Evolutionary conservation across 1,284 basidiomycete species (phyloP).

Genomic region (Boletellus sp.): DNA sequence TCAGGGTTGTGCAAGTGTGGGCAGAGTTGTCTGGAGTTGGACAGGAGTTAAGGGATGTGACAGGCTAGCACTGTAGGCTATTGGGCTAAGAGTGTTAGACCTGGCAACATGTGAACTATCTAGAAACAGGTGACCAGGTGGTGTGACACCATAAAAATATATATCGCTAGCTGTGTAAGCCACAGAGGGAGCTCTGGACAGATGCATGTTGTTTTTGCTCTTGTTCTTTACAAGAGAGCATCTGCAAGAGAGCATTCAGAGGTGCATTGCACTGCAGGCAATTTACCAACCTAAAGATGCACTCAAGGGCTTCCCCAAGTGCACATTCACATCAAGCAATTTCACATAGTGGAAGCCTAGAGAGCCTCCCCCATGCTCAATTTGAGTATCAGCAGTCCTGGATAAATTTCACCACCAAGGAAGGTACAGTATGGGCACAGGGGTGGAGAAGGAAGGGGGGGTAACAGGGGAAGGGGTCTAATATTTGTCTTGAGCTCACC

Average conservation of each 20-base stretch:
- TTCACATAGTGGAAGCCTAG: conserved; percentile 72
- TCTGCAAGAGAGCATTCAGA: conserved; percentile 25
- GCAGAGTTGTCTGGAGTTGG: too few species aligned
- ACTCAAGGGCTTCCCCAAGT: conserved; percentile 73
- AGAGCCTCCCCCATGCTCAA: conserved; percentile 86
- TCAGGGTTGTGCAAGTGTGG: too few species aligned
- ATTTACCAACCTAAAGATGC: conserved; percentile 81
- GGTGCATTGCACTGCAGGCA: conserved; percentile 32
- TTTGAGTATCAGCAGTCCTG: conserved; percentile 93
- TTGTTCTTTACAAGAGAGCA: conserved; percentile 28
- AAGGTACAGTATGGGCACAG: conserved; percentile 87
- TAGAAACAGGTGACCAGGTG: conserved; percentile 7
- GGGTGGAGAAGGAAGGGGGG: conserved; percentile 69
- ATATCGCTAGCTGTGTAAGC: not conserved
- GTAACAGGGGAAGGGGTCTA: conserved; percentile 38
- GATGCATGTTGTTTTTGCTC: conserved; percentile 25
- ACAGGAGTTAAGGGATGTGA: too few species aligned
- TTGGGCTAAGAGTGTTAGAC: conserved; percentile 16
- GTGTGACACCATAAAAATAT: conserved; percentile 8
- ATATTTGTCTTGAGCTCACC: conserved; percentile 20
- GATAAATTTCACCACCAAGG: conserved; percentile 85
- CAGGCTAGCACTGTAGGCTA: conserved; percentile 27
- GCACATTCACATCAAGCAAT: conserved; percentile 79
- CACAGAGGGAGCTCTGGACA: conserved; percentile 1
- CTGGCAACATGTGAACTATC: conserved; percentile 11